A percentile compares a stretch with the other conserved stretches of the same genome.
Conservation (phyloP, 169 alveolate species). For the Babesia bigemina region DNA sequence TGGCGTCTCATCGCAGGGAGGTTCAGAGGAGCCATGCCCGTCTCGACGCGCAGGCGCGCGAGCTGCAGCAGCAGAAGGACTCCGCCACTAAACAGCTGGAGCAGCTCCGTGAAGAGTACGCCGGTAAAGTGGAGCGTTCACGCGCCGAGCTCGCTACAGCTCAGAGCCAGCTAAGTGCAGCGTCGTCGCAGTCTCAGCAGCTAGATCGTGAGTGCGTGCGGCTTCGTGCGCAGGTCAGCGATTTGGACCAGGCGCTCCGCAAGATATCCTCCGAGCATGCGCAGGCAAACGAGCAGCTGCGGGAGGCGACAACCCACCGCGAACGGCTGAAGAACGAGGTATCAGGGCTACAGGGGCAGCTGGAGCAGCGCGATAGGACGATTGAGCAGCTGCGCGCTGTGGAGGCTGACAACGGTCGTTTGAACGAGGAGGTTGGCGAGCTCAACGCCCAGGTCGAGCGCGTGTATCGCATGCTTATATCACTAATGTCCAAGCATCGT, state of each 20-base stretch:
- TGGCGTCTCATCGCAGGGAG: conserved; percentile 29
- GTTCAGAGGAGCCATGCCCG: conserved; percentile 22
- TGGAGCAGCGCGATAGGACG: conserved; percentile 37
- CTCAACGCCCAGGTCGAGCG: conserved; percentile 40
- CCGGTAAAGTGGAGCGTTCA: conserved; percentile 15
- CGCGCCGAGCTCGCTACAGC: conserved; percentile 18
- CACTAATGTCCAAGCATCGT: conserved; percentile 36
- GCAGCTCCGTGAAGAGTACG: conserved; percentile 20
- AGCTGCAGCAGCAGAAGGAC: conserved; percentile 26
- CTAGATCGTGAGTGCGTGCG: conserved; percentile 38
- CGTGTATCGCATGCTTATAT: conserved; percentile 58
- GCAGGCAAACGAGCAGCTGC: not conserved
- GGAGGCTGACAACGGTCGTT: conserved; percentile 35
- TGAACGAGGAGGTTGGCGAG: conserved; percentile 38
- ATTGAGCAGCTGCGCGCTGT: conserved; percentile 15
- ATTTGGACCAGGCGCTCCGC: conserved; percentile 39
- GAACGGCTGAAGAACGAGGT: conserved; percentile 44
- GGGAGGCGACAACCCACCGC: conserved; percentile 24
- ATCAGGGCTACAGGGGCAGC: conserved; percentile 26
- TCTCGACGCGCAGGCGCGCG: conserved; percentile 33
- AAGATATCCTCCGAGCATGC: conserved; percentile 21
- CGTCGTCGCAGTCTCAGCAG: conserved; percentile 31
- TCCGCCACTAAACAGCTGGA: conserved; percentile 31
- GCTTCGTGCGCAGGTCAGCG: conserved; percentile 26
- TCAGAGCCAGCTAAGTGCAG: conserved; percentile 25